A percentile compares a stretch with the other conserved stretches of the same genome.
phyloP scores from a whole-genome alignment of 176 grass and related monocot genomes.

The Cymbopogon citratus region DNA sequence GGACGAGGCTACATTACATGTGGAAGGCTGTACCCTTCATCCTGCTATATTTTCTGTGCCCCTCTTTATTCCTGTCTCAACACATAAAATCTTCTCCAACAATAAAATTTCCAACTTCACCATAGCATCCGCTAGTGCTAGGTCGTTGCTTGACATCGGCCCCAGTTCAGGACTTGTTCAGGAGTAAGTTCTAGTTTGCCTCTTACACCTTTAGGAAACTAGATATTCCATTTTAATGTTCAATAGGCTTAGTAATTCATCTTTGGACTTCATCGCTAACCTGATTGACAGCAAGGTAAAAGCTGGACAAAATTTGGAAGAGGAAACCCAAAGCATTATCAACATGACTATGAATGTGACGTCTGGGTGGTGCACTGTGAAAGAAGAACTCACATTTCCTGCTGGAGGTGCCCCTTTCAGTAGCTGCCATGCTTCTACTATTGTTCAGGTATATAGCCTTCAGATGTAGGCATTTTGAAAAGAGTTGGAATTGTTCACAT shows the following conservation, averaged over 20 bases:
- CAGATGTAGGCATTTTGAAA: background rate
- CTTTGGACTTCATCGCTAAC: background rate
- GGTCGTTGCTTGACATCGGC: background rate
- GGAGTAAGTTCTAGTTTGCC: background rate
- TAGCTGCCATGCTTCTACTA: slow-evolving; percentile 80
- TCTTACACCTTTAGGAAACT: background rate
- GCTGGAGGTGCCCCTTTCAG: slow-evolving; percentile 42
- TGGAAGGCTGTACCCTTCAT: background rate
- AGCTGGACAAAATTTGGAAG: slow-evolving; percentile 19
- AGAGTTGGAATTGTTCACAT: background rate
- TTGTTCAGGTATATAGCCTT: slow-evolving; percentile 44
- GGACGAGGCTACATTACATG: background rate
- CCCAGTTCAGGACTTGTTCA: background rate
- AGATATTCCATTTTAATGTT: background rate
- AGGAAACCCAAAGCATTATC: background rate
- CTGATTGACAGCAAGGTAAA: background rate
- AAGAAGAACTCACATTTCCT: slow-evolving; percentile 50
- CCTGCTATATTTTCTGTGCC: background rate
- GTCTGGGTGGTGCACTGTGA: slow-evolving; percentile 42
- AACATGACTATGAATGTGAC: slow-evolving; percentile 30
- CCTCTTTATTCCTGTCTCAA: background rate
- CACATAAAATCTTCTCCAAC: background rate
- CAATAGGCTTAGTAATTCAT: background rate
- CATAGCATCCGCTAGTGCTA: background rate
- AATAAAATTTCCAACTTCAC: background rate